Conservation (phyloP, 768 basidiomycete species). For the Phlebiopsis gigantea region DNA sequence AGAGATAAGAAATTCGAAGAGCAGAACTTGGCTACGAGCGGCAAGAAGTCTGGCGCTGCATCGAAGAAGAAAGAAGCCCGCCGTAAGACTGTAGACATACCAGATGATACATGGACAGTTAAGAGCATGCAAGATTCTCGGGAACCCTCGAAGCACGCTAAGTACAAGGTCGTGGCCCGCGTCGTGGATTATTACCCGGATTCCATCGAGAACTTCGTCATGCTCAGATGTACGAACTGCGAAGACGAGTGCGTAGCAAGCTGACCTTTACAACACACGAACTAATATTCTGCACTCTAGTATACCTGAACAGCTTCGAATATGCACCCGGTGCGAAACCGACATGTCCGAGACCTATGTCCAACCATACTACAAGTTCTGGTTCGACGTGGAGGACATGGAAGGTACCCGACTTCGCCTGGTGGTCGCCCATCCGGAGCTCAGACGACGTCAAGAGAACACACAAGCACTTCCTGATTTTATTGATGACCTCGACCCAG, state of each 20-base stretch:
- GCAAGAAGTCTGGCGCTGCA: not conserved
- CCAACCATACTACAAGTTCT: slow-evolving; percentile 43
- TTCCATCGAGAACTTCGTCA: slow-evolving; percentile 40
- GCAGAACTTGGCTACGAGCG: not conserved
- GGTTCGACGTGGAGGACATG: slow-evolving; percentile 48
- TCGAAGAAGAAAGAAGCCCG: not conserved
- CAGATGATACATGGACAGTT: not conserved
- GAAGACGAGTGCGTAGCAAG: slow-evolving; percentile 36
- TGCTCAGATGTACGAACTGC: slow-evolving; percentile 49
- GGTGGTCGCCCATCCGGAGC: slow-evolving; percentile 44
- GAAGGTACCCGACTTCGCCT: slow-evolving; percentile 37
- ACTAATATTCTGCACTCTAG: slow-evolving; percentile 26
- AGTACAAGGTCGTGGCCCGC: slow-evolving; percentile 42
- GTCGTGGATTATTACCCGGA: slow-evolving; percentile 54
- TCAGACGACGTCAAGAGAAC: slow-evolving; percentile 16
- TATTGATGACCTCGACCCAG: slow-evolving; percentile 42
- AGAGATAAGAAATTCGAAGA: slow-evolving; percentile 1
- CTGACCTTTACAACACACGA: not conserved
- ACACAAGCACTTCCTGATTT: slow-evolving; percentile 5
- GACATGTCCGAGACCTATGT: slow-evolving; percentile 39
- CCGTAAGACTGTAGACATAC: not conserved
- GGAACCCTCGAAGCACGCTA: slow-evolving; percentile 21
- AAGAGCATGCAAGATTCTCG: not conserved
- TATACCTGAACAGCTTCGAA: slow-evolving; percentile 32
- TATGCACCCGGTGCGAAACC: slow-evolving; percentile 49